Evolutionary conservation across 1,284 basidiomycete species (phyloP).

Genomic region (Ceratobasidium sp.): DNA sequence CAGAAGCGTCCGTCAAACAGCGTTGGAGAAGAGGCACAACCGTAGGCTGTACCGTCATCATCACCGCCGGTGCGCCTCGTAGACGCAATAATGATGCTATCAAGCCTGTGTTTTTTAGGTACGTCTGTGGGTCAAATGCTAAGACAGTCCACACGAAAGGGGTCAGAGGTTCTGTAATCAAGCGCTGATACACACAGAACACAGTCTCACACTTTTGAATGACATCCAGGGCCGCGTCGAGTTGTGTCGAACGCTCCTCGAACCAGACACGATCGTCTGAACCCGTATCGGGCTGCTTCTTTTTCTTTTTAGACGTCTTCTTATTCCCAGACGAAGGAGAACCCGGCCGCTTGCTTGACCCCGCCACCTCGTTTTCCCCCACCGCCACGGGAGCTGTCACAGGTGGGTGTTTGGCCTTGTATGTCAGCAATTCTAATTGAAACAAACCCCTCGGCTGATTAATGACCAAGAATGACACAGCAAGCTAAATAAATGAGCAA

Average conservation of each 20-base stretch:
- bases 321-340: conserved; percentile 7
- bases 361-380: conserved; percentile 1
- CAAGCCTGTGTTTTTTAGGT: conserved; percentile 8
- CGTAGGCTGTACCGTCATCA: not conserved
- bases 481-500: no score
- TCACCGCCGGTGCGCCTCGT: not conserved
- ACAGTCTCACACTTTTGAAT: not conserved
- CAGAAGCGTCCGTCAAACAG: conserved; percentile 13
- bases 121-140: conserved; percentile 20
- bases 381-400: not conserved
- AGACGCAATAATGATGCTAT: conserved; percentile 20
- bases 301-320: conserved; percentile 32
- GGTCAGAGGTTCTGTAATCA: not conserved
- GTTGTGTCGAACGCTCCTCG: not conserved
- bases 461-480: not conserved
- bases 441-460: not conserved
- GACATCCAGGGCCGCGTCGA: conserved; percentile 5
- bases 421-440: conserved; percentile 13
- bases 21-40: conserved; percentile 6
- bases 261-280: not conserved
- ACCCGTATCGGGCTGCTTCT: not conserved
- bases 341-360: conserved; percentile 5
- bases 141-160: not conserved
- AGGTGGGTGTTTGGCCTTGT: conserved; percentile 1
- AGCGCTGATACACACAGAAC: not conserved